Conservation (phyloP, 345 rosid species). For the Crucihimalaya himalaica region DNA sequence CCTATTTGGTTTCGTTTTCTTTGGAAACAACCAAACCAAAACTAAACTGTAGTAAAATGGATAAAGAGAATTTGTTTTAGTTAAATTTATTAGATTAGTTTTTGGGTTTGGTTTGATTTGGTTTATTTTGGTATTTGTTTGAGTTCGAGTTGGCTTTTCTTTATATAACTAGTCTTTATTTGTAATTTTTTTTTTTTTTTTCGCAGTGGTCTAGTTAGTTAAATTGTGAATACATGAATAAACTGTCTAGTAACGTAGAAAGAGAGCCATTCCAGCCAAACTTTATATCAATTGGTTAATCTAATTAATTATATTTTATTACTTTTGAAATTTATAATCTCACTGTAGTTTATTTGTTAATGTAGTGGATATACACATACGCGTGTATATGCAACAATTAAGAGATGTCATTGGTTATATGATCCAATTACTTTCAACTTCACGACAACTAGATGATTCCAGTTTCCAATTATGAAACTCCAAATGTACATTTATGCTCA, state of each 20-base stretch:
- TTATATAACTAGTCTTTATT: background rate
- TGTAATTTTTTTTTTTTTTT: background rate
- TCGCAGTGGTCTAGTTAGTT: background rate
- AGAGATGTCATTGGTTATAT: constrained; percentile 12
- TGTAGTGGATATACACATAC: background rate
- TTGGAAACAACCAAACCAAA: constrained; percentile 3
- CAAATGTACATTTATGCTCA: background rate
- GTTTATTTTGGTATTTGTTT: background rate
- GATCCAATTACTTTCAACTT: constrained; percentile 15
- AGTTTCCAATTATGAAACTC: constrained; percentile 12
- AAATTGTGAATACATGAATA: background rate
- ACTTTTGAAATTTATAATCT: background rate
- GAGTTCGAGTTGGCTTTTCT: background rate
- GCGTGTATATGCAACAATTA: background rate
- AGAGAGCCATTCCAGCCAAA: background rate
- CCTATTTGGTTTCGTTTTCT: background rate
- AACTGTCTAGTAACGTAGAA: background rate
- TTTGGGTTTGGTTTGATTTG: background rate
- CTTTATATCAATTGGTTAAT: background rate
- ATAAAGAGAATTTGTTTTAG: background rate
- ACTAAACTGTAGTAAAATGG: background rate
- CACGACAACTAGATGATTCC: constrained; percentile 11
- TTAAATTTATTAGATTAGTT: too few relatives aligned
- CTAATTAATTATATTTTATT: background rate
- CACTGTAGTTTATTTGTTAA: background rate